Evolutionary conservation across 805 yeast species (phyloP).

Genomic region (Middelhovenomyces tepae): DNA sequence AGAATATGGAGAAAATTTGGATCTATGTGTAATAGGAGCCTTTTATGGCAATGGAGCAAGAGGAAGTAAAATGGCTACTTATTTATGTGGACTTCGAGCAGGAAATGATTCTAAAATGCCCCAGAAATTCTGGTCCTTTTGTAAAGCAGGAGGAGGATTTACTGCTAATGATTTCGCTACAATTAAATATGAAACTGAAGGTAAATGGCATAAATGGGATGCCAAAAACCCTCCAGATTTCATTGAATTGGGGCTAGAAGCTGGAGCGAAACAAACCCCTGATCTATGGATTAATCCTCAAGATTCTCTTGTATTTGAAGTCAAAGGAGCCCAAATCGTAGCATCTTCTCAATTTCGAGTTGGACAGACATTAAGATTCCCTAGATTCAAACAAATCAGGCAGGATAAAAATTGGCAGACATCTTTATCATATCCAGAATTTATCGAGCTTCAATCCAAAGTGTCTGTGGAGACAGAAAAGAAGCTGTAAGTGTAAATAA

Average conservation of each 20-base stretch:
- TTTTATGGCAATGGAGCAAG: slow-evolving; percentile 56
- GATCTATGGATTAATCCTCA: slow-evolving; percentile 72
- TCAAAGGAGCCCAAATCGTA: slow-evolving; percentile 71
- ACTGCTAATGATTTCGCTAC: slow-evolving; percentile 50
- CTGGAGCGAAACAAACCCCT: slow-evolving; percentile 36
- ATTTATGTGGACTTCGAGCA: slow-evolving; percentile 60
- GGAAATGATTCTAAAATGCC: slow-evolving; percentile 24
- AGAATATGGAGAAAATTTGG: slow-evolving; percentile 81
- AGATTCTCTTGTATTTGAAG: slow-evolving; percentile 69
- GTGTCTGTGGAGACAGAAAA: too few species aligned
- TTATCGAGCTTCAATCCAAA: slow-evolving; percentile 28
- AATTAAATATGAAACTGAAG: slow-evolving; percentile 48
- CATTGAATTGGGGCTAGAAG: slow-evolving; percentile 17
- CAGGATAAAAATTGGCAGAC: slow-evolving; percentile 56
- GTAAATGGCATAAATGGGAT: slow-evolving; percentile 48
- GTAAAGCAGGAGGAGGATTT: slow-evolving; percentile 81
- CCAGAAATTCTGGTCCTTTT: slow-evolving; percentile 50
- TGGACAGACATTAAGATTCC: slow-evolving; percentile 65
- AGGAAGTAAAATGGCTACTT: slow-evolving; percentile 36
- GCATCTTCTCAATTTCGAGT: slow-evolving; percentile 46
- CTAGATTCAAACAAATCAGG: slow-evolving; percentile 60
- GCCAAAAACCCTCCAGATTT: slow-evolving; percentile 30
- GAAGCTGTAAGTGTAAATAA: too few species aligned
- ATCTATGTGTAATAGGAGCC: slow-evolving; percentile 70
- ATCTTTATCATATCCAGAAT: slow-evolving; percentile 49